phyloP scores from a whole-genome alignment of 2,329 filamentous ascomycete species.

The Blastomyces percursus region DNA sequence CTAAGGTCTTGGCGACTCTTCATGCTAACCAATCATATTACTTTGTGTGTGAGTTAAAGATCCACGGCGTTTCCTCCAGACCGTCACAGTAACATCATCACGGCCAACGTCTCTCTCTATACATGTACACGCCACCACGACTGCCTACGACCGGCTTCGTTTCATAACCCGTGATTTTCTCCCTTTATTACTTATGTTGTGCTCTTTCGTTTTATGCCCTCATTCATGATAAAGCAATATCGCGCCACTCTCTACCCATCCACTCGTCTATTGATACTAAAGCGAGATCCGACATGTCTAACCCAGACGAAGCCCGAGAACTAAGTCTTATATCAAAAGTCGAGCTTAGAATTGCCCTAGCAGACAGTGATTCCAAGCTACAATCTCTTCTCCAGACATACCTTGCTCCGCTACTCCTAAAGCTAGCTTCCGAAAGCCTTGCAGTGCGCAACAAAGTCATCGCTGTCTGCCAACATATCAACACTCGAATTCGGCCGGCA shows the following conservation, averaged over 20 bases:
- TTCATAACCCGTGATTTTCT: neutral
- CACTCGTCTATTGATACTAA: neutral
- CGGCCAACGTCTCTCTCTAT: neutral
- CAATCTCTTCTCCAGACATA: slow-evolving; percentile 67
- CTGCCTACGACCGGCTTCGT: neutral
- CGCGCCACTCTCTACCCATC: neutral
- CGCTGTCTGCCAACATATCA: slow-evolving; percentile 60
- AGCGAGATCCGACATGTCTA: slow-evolving; percentile 4
- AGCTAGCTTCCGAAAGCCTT: slow-evolving; percentile 69
- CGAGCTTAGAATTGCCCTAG: slow-evolving; percentile 70
- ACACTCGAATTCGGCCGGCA: slow-evolving; percentile 50
- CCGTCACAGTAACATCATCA: neutral
- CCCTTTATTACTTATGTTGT: neutral
- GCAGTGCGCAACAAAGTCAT: slow-evolving; percentile 72
- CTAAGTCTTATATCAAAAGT: slow-evolving; percentile 73
- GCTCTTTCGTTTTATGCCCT: neutral
- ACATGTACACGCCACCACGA: neutral
- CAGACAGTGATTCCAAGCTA: slow-evolving; percentile 74
- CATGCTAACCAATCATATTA: neutral
- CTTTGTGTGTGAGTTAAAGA: too few species aligned
- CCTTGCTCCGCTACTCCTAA: slow-evolving; percentile 70
- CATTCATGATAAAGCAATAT: neutral
- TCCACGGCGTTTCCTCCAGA: too few species aligned
- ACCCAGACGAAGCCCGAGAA: slow-evolving; percentile 46
- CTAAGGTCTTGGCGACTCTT: neutral